Evolutionary conservation across 176 grass and related monocot species (phyloP).

Genomic region (Hsuehochloa calcarea): DNA sequence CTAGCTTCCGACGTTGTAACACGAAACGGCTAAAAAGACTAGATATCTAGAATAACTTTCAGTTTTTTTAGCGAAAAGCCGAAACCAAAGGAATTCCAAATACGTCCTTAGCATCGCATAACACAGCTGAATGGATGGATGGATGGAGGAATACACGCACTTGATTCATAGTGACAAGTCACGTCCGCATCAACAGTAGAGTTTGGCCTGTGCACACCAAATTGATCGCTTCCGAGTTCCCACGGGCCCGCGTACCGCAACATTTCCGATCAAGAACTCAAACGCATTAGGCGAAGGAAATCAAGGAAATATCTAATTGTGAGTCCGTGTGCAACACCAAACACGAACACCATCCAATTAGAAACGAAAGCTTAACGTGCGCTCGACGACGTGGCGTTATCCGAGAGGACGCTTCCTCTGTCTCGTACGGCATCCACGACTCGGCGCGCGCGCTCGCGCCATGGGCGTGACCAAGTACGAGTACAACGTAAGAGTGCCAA

Average conservation of each 20-base stretch:
- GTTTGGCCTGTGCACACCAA: neutral
- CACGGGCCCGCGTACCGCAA: too few species aligned
- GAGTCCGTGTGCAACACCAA: neutral
- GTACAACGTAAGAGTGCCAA: neutral
- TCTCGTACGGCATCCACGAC: neutral
- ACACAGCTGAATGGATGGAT: neutral
- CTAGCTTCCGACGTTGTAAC: too few species aligned
- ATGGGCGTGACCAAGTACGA: neutral
- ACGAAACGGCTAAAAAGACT: too few species aligned
- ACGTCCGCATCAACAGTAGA: slow-evolving; percentile 16
- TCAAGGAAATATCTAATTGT: neutral
- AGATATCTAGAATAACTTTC: too few species aligned
- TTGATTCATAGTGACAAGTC: neutral
- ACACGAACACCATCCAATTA: neutral
- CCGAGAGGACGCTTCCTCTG: neutral
- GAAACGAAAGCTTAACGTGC: neutral
- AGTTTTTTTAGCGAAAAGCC: too few species aligned
- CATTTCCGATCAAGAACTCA: neutral
- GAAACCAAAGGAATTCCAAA: too few species aligned
- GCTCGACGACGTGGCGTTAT: neutral
- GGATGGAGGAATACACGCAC: neutral
- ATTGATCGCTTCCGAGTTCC: neutral
- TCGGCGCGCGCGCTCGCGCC: neutral
- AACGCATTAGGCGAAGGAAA: neutral
- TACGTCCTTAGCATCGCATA: neutral